Evolutionary conservation across 352 stramenopile genomes (phyloP).

Genomic region (Phytophthora fragariae): DNA sequence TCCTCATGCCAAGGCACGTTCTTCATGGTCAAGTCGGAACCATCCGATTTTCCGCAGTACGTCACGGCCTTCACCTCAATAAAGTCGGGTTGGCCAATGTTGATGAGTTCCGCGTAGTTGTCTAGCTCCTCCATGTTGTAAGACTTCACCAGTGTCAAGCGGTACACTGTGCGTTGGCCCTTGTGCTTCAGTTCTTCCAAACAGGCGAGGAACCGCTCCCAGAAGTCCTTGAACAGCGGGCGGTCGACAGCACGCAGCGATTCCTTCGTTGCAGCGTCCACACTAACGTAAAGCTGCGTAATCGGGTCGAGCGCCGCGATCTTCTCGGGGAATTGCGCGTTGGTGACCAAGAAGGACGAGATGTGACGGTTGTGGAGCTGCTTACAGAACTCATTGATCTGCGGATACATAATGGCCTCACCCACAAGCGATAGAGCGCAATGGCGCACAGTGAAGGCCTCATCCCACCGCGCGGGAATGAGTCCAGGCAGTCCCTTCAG

Average conservation of each 20-base stretch:
- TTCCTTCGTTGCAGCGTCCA: slow-evolving; percentile 97
- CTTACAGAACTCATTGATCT: slow-evolving; percentile 97
- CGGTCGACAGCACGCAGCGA: slow-evolving; percentile 96
- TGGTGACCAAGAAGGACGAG: slow-evolving; percentile 98
- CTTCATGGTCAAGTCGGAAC: slow-evolving; percentile 98
- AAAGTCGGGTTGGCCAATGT: slow-evolving; percentile 91
- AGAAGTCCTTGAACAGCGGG: slow-evolving; percentile 98
- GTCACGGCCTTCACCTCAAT: slow-evolving; percentile 98
- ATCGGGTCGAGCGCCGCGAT: slow-evolving; percentile 96
- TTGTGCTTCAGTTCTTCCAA: slow-evolving; percentile 94
- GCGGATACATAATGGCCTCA: slow-evolving; percentile 99
- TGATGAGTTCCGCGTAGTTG: slow-evolving; percentile 95
- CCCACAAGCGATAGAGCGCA: slow-evolving; percentile 98
- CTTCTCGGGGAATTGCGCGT: slow-evolving; percentile 98
- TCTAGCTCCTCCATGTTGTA: slow-evolving; percentile 98
- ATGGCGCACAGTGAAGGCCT: slow-evolving; percentile 96
- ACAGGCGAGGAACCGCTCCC: slow-evolving; percentile 95
- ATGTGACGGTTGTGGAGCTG: slow-evolving; percentile 96
- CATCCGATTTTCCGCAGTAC: slow-evolving; percentile 98
- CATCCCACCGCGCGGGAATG: slow-evolving; percentile 93
- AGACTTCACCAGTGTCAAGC: slow-evolving; percentile 98
- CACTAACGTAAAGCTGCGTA: slow-evolving; percentile 99
- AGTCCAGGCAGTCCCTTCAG: slow-evolving; percentile 96
- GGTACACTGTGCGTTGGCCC: slow-evolving; percentile 96
- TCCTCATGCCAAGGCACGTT: slow-evolving; percentile 99